phyloP scores from a whole-genome alignment of 1,284 basidiomycete species.

The Apiotrichum montevideense region DNA sequence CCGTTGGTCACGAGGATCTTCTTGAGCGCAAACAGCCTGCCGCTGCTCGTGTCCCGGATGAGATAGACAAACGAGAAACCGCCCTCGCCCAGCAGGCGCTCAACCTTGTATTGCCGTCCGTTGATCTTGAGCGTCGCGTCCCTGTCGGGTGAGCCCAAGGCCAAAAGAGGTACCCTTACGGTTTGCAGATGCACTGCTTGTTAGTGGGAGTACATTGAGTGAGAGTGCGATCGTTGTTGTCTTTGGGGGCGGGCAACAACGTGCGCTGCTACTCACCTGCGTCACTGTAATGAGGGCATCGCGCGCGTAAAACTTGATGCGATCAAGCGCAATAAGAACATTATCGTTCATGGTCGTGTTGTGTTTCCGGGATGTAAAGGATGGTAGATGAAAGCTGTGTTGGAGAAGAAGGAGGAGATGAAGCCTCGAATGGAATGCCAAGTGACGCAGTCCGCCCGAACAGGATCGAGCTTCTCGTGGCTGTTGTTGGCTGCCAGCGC shows the following conservation, averaged over 20 bases:
- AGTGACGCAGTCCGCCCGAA: too few species aligned
- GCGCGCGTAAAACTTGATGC: conserved; percentile 35
- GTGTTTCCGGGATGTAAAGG: neutral
- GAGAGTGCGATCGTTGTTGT: too few species aligned
- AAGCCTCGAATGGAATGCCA: too few species aligned
- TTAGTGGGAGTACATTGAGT: too few species aligned
- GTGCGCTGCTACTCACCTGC: conserved; percentile 23
- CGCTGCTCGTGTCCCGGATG: conserved; percentile 59
- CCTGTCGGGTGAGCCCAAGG: conserved; percentile 17
- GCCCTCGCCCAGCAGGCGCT: conserved; percentile 86
- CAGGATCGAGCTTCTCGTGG: too few species aligned
- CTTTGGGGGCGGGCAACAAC: too few species aligned
- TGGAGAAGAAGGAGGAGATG: neutral
- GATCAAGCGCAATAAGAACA: conserved; percentile 35
- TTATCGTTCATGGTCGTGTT: conserved; percentile 29
- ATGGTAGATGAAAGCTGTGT: neutral
- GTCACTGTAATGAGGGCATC: conserved; percentile 35
- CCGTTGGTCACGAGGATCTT: conserved; percentile 86
- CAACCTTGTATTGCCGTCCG: conserved; percentile 81
- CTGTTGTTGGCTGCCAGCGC: too few species aligned
- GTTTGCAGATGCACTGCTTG: conserved; percentile 45
- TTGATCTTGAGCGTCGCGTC: conserved; percentile 77
- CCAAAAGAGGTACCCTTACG: conserved; percentile 24
- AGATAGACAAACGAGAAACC: conserved; percentile 93
- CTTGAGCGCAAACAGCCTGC: conserved; percentile 87